Evolutionary conservation across 768 basidiomycete species (phyloP).

Genomic region (Leccinum boreale): DNA sequence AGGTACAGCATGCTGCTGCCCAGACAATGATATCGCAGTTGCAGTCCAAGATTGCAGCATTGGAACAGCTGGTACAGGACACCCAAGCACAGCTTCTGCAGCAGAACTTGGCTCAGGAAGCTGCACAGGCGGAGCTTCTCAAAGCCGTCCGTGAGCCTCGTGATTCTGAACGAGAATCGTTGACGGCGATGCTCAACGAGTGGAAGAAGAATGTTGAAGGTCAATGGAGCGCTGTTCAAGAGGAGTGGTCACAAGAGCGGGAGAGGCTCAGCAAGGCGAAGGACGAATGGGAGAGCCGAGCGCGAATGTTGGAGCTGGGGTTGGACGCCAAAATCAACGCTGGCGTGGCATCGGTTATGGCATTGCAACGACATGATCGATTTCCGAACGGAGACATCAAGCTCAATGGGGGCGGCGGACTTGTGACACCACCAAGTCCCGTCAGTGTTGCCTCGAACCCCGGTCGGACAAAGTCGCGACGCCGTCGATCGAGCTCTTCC

Average conservation of each 20-base stretch:
- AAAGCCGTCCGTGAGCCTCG: slow-evolving; percentile 33
- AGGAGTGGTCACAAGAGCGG: slow-evolving; percentile 81
- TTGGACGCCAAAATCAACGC: slow-evolving; percentile 43
- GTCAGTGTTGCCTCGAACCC: slow-evolving; percentile 68
- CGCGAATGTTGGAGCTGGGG: slow-evolving; percentile 50
- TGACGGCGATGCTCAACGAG: slow-evolving; percentile 54
- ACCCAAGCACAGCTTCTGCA: slow-evolving; percentile 40
- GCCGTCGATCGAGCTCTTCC: slow-evolving; percentile 44
- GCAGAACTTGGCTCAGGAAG: slow-evolving; percentile 35
- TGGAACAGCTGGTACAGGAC: slow-evolving; percentile 67
- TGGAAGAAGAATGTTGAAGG: slow-evolving; percentile 82
- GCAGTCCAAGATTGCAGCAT: slow-evolving; percentile 60
- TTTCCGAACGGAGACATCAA: slow-evolving; percentile 33
- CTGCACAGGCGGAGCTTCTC: slow-evolving; percentile 32
- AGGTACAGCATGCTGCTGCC: slow-evolving; percentile 74
- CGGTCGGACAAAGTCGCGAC: slow-evolving; percentile 35
- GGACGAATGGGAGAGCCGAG: slow-evolving; percentile 76
- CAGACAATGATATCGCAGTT: slow-evolving; percentile 68
- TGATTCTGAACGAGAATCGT: slow-evolving; percentile 43
- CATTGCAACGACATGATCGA: slow-evolving; percentile 38
- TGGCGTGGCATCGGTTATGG: slow-evolving; percentile 28
- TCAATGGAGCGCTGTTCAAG: slow-evolving; percentile 71
- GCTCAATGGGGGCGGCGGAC: slow-evolving; percentile 39
- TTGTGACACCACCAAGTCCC: slow-evolving; percentile 77
- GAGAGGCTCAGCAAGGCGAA: slow-evolving; percentile 68